Percentiles rank a stretch among this genome's conserved stretches.
These are phyloP conservation scores for Candida yuanshanica DNA, from an alignment of 805 yeast species.

Conservation along the genomic window DNA sequence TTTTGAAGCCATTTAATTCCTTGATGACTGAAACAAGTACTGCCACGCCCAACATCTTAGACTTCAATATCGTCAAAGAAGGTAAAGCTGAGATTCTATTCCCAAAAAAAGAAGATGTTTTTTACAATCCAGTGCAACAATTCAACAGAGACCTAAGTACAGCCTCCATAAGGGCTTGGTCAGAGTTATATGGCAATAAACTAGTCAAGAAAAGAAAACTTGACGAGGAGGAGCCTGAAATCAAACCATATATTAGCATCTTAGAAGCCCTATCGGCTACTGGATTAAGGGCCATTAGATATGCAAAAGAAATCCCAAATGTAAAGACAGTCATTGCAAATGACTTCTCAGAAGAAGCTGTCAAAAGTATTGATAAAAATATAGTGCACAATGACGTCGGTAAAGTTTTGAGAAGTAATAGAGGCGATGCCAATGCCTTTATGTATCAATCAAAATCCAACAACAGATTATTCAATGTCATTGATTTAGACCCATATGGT, in stretches of 20 bases:
- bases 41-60: conserved; percentile 8
- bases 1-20: background rate
- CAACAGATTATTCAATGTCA: conserved; percentile 61
- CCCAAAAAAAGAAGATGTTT: conserved; percentile 78
- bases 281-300: conserved; percentile 89
- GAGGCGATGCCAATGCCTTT: conserved; percentile 86
- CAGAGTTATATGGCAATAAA: conserved; percentile 46
- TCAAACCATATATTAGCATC: conserved; percentile 47
- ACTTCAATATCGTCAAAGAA: conserved; percentile 48
- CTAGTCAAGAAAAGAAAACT: conserved; percentile 26
- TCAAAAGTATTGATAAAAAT: conserved; percentile 68
- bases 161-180: conserved; percentile 82
- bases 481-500: conserved; percentile 97
- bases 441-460: conserved; percentile 50
- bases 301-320: conserved; percentile 84
- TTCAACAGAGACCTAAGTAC: conserved; percentile 91
- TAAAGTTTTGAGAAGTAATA: conserved; percentile 55
- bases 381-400: conserved; percentile 58
- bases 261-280: conserved; percentile 93
- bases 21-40: background rate
- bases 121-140: conserved; percentile 95
- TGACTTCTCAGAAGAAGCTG: conserved; percentile 84
- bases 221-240: conserved; percentile 16
- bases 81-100: conserved; percentile 82
- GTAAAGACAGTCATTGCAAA: conserved; percentile 78